A percentile compares a stretch with the other conserved stretches of the same genome.
Evolutionary conservation across 1,284 basidiomycete genomes (phyloP).

Genomic region (Heterobasidion parviporum): DNA sequence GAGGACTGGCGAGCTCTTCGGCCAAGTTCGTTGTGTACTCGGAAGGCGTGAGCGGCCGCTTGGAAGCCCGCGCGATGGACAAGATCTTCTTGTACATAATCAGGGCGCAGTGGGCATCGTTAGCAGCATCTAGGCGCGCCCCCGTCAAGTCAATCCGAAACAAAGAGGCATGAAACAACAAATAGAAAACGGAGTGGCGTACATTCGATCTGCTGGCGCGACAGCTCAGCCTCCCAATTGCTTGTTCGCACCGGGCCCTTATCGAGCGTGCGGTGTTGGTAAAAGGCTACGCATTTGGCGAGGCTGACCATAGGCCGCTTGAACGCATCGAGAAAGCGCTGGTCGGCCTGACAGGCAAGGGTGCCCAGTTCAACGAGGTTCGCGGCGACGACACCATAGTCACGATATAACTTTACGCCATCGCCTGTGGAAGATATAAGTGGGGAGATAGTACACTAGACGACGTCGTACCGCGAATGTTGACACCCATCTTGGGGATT

Average conservation of each 20-base stretch:
- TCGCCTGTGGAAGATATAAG: slow-evolving; percentile 34
- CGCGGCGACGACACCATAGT: slow-evolving; percentile 45
- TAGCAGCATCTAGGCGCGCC: slow-evolving; percentile 43
- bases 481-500: slow-evolving; percentile 49
- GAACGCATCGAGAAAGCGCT: slow-evolving; percentile 23
- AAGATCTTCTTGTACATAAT: slow-evolving; percentile 37
- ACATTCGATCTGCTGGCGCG: slow-evolving; percentile 40
- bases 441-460: not conserved
- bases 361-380: slow-evolving; percentile 50
- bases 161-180: not conserved
- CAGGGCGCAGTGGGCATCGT: slow-evolving; percentile 48
- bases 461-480: slow-evolving; percentile 41
- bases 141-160: not conserved
- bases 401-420: slow-evolving; percentile 49
- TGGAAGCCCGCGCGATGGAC: slow-evolving; percentile 24
- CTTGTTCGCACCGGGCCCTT: slow-evolving; percentile 47
- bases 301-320: slow-evolving; percentile 44
- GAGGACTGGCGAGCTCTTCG: slow-evolving; percentile 1
- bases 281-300: slow-evolving; percentile 43
- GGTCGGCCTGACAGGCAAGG: slow-evolving; percentile 41
- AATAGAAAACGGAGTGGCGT: not conserved
- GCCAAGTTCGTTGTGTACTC: slow-evolving; percentile 23
- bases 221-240: slow-evolving; percentile 48
- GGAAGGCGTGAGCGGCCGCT: slow-evolving; percentile 18
- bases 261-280: slow-evolving; percentile 35